Evolutionary conservation across 192 early-diverging fungal species (phyloP).

Genomic region (Rhizophagus clarus): DNA sequence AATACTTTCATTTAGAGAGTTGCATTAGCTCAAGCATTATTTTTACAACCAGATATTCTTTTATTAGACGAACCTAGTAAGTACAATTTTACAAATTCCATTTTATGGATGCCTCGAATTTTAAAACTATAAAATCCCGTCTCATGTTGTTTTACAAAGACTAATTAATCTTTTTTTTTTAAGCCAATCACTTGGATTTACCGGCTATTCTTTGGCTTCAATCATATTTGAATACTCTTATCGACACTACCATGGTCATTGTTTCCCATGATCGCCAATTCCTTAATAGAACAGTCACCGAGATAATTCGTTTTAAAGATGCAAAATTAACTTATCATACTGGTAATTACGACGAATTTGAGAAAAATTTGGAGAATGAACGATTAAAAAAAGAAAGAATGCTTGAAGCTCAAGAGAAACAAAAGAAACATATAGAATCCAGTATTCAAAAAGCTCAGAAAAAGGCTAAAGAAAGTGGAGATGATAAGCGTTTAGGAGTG

Average conservation of each 20-base stretch:
- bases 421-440: slow-evolving; percentile 72
- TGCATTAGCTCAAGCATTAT: slow-evolving; percentile 82
- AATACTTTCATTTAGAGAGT: slow-evolving; percentile 45
- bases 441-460: slow-evolving; percentile 78
- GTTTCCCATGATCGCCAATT: slow-evolving; percentile 93
- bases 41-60: slow-evolving; percentile 79
- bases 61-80: slow-evolving; percentile 85
- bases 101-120: too few species aligned
- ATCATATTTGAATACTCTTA: slow-evolving; percentile 62
- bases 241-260: slow-evolving; percentile 72
- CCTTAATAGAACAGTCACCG: slow-evolving; percentile 73
- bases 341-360: slow-evolving; percentile 88
- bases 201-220: slow-evolving; percentile 93
- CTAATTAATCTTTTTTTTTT: neutral
- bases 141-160: neutral
- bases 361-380: slow-evolving; percentile 73
- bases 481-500: slow-evolving; percentile 79
- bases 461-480: slow-evolving; percentile 72
- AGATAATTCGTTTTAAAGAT: slow-evolving; percentile 78
- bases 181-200: slow-evolving; percentile 85
- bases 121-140: too few species aligned
- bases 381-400: slow-evolving; percentile 68
- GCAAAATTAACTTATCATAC: slow-evolving; percentile 72
- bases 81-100: neutral
- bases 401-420: slow-evolving; percentile 64